phyloP scores from a whole-genome alignment of 495 filamentous ascomycete species.

The Paragyromitra xinjiangensis region DNA sequence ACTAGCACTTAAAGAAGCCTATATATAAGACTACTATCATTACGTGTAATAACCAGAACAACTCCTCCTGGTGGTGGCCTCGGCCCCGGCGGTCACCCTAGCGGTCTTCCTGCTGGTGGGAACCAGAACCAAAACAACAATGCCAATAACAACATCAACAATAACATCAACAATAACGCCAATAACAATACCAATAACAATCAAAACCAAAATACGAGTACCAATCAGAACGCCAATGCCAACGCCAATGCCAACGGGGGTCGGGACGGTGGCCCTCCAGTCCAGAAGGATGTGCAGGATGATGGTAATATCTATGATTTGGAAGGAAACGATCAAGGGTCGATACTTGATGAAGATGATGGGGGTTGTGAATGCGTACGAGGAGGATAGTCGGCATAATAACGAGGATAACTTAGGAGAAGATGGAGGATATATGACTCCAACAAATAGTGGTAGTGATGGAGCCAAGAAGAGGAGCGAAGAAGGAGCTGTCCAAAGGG shows the following conservation, averaged over 20 bases:
- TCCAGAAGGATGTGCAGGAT: not conserved
- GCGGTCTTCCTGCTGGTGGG: too few relatives aligned
- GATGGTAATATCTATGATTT: not conserved
- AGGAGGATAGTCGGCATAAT: not conserved
- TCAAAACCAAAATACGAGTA: conserved; percentile 20
- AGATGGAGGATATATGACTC: not conserved
- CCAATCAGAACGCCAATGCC: conserved; percentile 18
- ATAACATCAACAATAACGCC: conserved; percentile 23
- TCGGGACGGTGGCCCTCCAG: not conserved
- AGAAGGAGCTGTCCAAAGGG: conserved; percentile 10
- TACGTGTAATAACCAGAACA: not conserved
- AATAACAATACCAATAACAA: conserved; percentile 34
- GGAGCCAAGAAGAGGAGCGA: not conserved
- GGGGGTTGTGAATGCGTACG: too few relatives aligned
- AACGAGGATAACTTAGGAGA: not conserved
- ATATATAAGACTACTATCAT: not conserved
- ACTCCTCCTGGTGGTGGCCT: not conserved
- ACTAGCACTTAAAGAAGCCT: not conserved
- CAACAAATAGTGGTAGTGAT: not conserved
- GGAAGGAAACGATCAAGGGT: not conserved
- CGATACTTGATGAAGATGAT: not conserved
- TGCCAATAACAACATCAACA: conserved; percentile 19
- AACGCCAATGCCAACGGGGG: conserved; percentile 1
- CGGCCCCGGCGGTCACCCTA: not conserved
- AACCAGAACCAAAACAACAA: conserved; percentile 24